These are phyloP conservation scores for Arachnomyces sp. DNA, from an alignment of 2,329 filamentous ascomycete genomes.

Conservation along the genomic window DNA sequence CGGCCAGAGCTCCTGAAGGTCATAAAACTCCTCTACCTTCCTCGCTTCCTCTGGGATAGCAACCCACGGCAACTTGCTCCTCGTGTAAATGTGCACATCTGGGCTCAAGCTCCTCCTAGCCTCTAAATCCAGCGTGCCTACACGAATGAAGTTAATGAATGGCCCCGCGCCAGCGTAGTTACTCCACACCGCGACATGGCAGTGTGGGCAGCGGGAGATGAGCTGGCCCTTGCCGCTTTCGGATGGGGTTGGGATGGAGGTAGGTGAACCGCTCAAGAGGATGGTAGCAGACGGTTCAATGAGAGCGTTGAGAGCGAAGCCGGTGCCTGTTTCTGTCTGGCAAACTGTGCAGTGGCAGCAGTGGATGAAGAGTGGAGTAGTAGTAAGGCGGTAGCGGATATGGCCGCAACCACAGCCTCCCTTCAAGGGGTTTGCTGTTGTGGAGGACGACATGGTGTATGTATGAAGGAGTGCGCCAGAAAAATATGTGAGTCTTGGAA, in stretches of 20 bases:
- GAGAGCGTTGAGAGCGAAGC: conserved; percentile 34
- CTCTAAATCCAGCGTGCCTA: conserved; percentile 39
- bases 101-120: conserved; percentile 28
- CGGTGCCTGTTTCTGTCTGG: conserved; percentile 39
- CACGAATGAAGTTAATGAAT: conserved; percentile 33
- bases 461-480: too few relatives aligned
- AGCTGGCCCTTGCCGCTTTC: conserved; percentile 36
- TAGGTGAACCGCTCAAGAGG: conserved; percentile 19
- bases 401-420: conserved; percentile 22
- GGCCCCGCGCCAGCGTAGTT: conserved; percentile 31
- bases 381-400: conserved; percentile 21
- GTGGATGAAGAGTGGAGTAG: conserved; percentile 33
- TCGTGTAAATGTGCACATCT: conserved; percentile 40
- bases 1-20: conserved; percentile 25
- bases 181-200: conserved; percentile 36
- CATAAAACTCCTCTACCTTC: conserved; percentile 33
- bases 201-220: conserved; percentile 38
- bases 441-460: background rate
- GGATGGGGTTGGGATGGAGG: conserved; percentile 29
- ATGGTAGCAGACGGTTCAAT: conserved; percentile 34
- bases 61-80: conserved; percentile 35
- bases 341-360: conserved; percentile 44
- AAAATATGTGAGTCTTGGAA: too few relatives aligned
- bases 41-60: conserved; percentile 27
- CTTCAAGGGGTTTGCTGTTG: conserved; percentile 17